Evolutionary conservation across 2,329 filamentous ascomycete genomes (phyloP), one percentile per base, ranked within the genome.

Genomic region (Aschersonia sp.): DNA sequence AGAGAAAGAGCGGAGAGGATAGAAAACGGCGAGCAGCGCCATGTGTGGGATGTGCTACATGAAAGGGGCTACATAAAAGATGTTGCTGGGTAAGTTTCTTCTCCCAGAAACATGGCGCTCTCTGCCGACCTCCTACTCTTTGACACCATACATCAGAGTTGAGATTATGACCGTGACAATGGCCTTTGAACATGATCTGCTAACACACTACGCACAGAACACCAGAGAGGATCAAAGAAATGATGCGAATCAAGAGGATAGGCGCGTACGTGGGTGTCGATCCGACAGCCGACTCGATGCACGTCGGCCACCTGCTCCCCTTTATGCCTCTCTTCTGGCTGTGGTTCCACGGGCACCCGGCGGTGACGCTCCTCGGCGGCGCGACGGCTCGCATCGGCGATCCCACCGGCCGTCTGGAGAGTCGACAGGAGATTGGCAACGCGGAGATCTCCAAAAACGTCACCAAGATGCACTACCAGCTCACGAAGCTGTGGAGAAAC

Each of bases 281-380:
- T 59, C 85, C 87, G 5, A 92, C 87, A 0, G 85, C 85, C 11
- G 70, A 78, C 48, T 92, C 86, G 2, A 68, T 92, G 50, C 87
- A 94, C 57, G 70, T 92, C 44, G 87, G 87, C 49, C 85, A 94
- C 59, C 70, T 94, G 5, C 69, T 92, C 11, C 83, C 87, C 29
- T 70, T 90, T 47, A 92, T 92, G 86, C 78, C 84, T 12, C 69
- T 90, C 30, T 88, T 87, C 66, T 90, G 85, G 83, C 76, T 89
- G 69, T 87, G 87, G 66, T 70, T 88, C 53, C 72, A 88, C 59
- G 86, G 87, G 30, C 81, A 83, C 60, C 70, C 76, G 33, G 73
- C 81, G 30, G 69, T 85, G 45, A 81, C 77, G 40, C 68, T 92
- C 48, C 61, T 88, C 49, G 85, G 85, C 44, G 82, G 83, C 55